phyloP scores from a whole-genome alignment of 192 early-diverging fungal genomes.

The Coemansia sp. region DNA sequence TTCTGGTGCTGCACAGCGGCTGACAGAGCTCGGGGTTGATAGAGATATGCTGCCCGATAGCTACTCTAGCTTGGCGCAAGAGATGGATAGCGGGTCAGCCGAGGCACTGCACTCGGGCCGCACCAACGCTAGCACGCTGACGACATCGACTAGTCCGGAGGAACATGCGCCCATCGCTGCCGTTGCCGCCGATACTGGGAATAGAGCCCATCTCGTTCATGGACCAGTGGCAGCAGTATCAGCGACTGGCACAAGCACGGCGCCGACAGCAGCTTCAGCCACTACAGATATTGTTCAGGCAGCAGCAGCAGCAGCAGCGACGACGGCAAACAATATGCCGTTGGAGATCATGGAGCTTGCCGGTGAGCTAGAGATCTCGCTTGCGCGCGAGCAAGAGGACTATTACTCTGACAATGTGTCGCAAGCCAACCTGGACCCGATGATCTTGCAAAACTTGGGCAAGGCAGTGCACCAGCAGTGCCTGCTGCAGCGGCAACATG shows the following conservation, averaged over 20 bases:
- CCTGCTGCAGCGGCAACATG: constrained; percentile 37
- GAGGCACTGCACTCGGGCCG: constrained; percentile 21
- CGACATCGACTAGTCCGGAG: constrained; percentile 15
- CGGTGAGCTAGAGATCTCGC: constrained; percentile 51
- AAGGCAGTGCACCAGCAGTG: constrained; percentile 51
- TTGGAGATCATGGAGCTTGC: constrained; percentile 54
- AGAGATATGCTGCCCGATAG: constrained; percentile 1
- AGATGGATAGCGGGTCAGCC: not conserved
- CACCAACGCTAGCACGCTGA: constrained; percentile 33
- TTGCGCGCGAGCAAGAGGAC: constrained; percentile 56
- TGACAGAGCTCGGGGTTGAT: not conserved
- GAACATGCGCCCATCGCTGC: not conserved
- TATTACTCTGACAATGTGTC: constrained; percentile 49
- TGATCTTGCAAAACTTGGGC: constrained; percentile 46
- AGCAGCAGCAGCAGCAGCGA: not conserved
- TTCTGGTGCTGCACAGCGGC: not conserved
- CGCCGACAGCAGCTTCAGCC: not conserved
- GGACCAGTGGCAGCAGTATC: not conserved
- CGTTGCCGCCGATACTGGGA: not conserved
- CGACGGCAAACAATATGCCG: constrained; percentile 27
- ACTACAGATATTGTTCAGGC: not conserved
- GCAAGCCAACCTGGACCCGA: constrained; percentile 39
- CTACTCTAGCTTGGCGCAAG: constrained; percentile 9
- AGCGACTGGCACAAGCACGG: not conserved
- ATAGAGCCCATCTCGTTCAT: not conserved